Percentiles rank a stretch among this genome's conserved stretches.
Conservation (phyloP, 139 green algal genomes). For the Pycnococcus provasolii region DNA sequence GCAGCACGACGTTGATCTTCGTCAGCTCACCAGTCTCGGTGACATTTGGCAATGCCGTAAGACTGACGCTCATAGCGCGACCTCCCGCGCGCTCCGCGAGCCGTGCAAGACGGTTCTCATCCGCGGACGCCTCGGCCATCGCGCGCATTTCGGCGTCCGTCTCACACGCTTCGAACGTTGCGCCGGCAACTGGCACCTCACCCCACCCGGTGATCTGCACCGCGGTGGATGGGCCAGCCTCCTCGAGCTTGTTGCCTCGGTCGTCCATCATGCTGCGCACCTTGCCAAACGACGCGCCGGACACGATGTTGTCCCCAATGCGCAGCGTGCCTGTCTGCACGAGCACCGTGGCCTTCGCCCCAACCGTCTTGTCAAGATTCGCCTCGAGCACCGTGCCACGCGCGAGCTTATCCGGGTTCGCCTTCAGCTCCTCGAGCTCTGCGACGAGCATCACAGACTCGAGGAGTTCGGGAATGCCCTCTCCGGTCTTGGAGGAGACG, state of each 20-base stretch:
- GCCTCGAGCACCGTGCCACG: constrained; percentile 88
- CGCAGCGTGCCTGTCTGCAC: constrained; percentile 77
- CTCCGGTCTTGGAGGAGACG: constrained; percentile 78
- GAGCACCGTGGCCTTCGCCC: constrained; percentile 75
- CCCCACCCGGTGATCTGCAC: constrained; percentile 85
- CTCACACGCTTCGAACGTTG: constrained; percentile 63
- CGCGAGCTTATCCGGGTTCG: constrained; percentile 58
- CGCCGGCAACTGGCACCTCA: constrained; percentile 70
- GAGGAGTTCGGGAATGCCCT: constrained; percentile 65
- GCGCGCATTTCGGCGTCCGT: constrained; percentile 52
- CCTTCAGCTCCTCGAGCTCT: constrained; percentile 61
- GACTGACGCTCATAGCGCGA: constrained; percentile 67
- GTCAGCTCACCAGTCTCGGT: not conserved
- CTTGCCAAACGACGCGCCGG: constrained; percentile 6
- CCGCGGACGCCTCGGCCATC: constrained; percentile 13
- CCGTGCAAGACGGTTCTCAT: constrained; percentile 37
- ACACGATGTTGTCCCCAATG: constrained; percentile 64
- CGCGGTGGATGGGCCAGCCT: constrained; percentile 68
- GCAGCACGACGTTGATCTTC: constrained; percentile 84
- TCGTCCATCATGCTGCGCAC: constrained; percentile 58
- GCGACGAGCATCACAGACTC: constrained; percentile 70
- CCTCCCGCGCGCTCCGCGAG: constrained; percentile 45
- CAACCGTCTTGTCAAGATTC: constrained; percentile 67
- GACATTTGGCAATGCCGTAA: constrained; percentile 39
- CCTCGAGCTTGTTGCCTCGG: constrained; percentile 34